Conservation (phyloP, 2,329 filamentous ascomycete species). For the Metarhizium brunneum region DNA sequence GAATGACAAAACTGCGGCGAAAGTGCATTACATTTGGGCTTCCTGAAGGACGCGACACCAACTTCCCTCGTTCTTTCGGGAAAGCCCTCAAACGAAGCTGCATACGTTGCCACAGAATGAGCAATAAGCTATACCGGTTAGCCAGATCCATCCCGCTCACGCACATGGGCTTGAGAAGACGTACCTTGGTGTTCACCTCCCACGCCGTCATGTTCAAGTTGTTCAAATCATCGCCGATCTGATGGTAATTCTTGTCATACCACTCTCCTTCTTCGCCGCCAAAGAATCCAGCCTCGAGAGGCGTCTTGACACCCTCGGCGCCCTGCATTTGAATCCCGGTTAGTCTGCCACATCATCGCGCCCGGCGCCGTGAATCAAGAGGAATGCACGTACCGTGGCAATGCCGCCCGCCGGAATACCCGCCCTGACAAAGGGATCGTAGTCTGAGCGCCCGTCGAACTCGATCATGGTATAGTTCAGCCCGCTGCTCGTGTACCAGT, state of each 20-base stretch:
- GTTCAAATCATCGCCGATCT: conserved; percentile 48
- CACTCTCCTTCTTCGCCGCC: conserved; percentile 58
- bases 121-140: conserved; percentile 46
- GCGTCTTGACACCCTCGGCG: conserved; percentile 67
- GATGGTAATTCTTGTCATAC: conserved; percentile 53
- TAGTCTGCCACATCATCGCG: not conserved
- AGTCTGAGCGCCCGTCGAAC: conserved; percentile 74
- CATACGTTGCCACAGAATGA: conserved; percentile 63
- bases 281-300: conserved; percentile 54
- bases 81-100: conserved; percentile 55
- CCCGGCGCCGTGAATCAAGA: not conserved
- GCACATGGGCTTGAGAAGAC: not conserved
- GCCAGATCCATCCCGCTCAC: not conserved
- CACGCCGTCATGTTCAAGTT: conserved; percentile 53
- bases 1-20: not conserved
- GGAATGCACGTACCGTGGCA: conserved; percentile 37
- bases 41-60: conserved; percentile 9
- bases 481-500: conserved; percentile 54
- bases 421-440: conserved; percentile 64
- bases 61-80: conserved; percentile 38
- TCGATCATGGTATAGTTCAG: conserved; percentile 61
- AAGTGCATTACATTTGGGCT: conserved; percentile 9
- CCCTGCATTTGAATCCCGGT: conserved; percentile 26
- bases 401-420: conserved; percentile 69
- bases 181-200: conserved; percentile 50